Evolutionary conservation across 495 filamentous ascomycete species (phyloP), one percentile per base, ranked within the genome.

Genomic region (Cairneyella variabilis): DNA sequence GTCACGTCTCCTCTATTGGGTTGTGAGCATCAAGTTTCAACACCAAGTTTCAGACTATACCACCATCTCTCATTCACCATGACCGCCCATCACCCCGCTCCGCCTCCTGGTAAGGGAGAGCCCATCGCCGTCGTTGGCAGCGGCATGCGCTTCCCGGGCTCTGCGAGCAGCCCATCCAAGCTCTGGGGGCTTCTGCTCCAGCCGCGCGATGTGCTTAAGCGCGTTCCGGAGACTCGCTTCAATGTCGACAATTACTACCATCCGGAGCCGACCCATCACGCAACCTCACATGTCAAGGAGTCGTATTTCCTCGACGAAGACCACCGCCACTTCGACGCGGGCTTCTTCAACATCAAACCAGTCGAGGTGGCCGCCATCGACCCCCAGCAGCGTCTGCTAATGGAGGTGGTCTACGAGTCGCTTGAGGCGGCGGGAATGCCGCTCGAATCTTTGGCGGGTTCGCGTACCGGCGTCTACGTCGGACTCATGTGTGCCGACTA

Each of bases 91-190:
- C n/a, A n/a, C n/a, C n/a, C n/a, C n/a, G n/a, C n/a, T n/a, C n/a
- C n/a, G n/a, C n/a, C n/a, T n/a, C n/a, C n/a, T n/a, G n/a, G n/a
- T n/a, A n/a, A n/a, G n/a, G n/a, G n/a, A n/a, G 57, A 62, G 30
- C 83, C 83, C 3, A 83, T 84, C 46, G 82, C 81, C 16, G 71
- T 85, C 32, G 66, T 85, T 48, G 80, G 82, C 32, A 75, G 83
- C 64, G 75, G 72, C 23, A 83, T 77, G 48, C 75, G 80, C 23
- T 82, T 87, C 53, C 80, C 83, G 8, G 82, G 75, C 8, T 71
- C 74, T 46, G 73, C 76, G 27, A 71, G 67, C 37, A 74, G 60
- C 53, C 74, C 77, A 14, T 69, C 72, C 22, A 73, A 68, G 39
- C 71, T 86, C 43, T 87, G 83, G 82, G 62, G 83, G 27, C 71